Conservation (phyloP, 2,329 filamentous ascomycete genomes). For the Cladosporium sp. region DNA sequence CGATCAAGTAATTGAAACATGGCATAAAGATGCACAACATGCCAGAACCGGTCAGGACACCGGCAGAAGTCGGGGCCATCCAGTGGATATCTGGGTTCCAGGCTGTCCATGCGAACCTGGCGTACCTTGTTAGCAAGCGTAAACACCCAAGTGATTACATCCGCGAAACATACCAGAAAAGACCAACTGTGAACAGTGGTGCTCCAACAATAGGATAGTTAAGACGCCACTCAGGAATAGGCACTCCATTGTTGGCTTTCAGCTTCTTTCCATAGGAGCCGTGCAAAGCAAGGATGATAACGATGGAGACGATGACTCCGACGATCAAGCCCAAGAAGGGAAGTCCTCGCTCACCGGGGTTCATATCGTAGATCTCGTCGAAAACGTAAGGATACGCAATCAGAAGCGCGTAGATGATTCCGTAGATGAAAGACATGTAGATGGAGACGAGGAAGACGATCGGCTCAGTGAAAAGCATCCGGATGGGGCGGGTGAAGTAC, state of each 20-base stretch:
- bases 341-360: conserved; percentile 54
- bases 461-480: conserved; percentile 63
- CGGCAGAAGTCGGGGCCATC: conserved; percentile 18
- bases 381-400: conserved; percentile 54
- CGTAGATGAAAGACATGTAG: conserved; percentile 58
- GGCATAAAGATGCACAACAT: conserved; percentile 23
- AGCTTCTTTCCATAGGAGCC: conserved; percentile 3
- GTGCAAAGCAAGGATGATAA: conserved; percentile 11
- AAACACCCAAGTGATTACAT: too few species aligned
- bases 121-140: neutral
- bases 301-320: conserved; percentile 55
- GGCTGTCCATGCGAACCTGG: conserved; percentile 19
- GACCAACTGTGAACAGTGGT: conserved; percentile 30
- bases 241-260: conserved; percentile 13
- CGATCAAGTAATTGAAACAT: conserved; percentile 33
- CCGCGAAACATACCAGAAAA: conserved; percentile 33
- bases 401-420: conserved; percentile 44
- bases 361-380: conserved; percentile 53
- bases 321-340: conserved; percentile 62
- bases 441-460: conserved; percentile 60
- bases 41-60: conserved; percentile 22
- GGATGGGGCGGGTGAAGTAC: conserved; percentile 52
- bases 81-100: conserved; percentile 19
- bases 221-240: conserved; percentile 24
- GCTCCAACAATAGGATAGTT: conserved; percentile 21